phyloP scores from a whole-genome alignment of 2,329 filamentous ascomycete genomes.

The Cladophialophora exuberans region DNA sequence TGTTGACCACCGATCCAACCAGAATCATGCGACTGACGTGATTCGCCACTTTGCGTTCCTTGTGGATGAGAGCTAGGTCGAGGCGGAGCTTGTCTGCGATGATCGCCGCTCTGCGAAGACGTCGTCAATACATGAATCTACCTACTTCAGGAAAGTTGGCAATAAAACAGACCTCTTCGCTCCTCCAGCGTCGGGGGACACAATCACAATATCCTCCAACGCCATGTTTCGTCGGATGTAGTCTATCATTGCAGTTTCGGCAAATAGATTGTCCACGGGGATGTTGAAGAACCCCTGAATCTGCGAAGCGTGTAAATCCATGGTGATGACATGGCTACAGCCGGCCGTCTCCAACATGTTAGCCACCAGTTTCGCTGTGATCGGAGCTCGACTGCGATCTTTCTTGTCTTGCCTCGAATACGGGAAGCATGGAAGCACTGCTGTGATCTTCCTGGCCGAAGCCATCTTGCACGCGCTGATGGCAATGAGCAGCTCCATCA shows the following conservation, averaged over 20 bases:
- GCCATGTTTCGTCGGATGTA: constrained; percentile 78
- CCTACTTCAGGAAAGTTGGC: not conserved
- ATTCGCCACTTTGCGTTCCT: constrained; percentile 84
- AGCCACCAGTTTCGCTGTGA: constrained; percentile 75
- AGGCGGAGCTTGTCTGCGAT: constrained; percentile 90
- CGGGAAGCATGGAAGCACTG: constrained; percentile 80
- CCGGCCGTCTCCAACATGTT: constrained; percentile 92
- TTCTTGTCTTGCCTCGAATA: constrained; percentile 96
- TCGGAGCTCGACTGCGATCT: constrained; percentile 86
- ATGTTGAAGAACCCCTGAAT: constrained; percentile 99
- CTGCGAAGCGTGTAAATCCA: constrained; percentile 93
- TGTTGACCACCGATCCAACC: constrained; percentile 86
- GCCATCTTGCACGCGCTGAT: constrained; percentile 93
- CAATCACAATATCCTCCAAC: constrained; percentile 82
- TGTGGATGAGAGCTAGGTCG: constrained; percentile 91
- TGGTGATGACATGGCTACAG: constrained; percentile 88
- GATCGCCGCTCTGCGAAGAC: constrained; percentile 68
- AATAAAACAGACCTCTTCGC: constrained; percentile 62
- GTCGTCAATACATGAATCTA: not conserved
- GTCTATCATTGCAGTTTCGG: constrained; percentile 55
- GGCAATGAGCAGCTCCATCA: constrained; percentile 95
- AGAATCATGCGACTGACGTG: constrained; percentile 91
- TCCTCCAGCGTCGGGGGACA: constrained; percentile 91
- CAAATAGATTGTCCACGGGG: constrained; percentile 84
- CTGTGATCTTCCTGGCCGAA: constrained; percentile 70